phyloP scores from a whole-genome alignment of 768 basidiomycete genomes.

The Rhizopogon vulgaris region DNA sequence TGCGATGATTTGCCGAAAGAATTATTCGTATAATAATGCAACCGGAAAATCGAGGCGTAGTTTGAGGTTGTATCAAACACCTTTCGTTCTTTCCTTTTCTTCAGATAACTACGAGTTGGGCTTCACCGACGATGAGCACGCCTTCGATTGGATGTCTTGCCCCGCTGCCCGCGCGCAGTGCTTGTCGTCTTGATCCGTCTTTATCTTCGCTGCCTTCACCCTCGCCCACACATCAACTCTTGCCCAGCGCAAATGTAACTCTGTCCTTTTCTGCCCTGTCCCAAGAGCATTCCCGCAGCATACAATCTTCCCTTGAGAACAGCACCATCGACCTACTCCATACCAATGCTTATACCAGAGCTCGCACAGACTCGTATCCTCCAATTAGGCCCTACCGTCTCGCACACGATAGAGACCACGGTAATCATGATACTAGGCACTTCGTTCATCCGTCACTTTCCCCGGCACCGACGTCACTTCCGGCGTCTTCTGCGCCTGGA shows the following conservation, averaged over 20 bases:
- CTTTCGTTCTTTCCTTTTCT: neutral
- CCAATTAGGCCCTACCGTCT: neutral
- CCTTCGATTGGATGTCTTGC: neutral
- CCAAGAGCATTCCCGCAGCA: neutral
- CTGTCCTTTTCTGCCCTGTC: neutral
- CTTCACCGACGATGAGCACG: neutral
- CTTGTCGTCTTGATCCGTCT: neutral
- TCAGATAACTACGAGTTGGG: neutral
- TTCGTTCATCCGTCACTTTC: neutral
- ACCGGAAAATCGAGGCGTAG: neutral
- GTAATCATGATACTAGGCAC: too few relatives aligned
- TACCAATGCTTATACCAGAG: neutral
- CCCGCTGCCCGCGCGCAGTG: neutral
- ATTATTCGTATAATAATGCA: too few relatives aligned
- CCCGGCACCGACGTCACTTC: neutral
- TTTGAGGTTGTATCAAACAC: neutral
- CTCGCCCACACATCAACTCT: neutral
- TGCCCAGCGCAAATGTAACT: neutral
- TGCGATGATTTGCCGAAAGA: too few relatives aligned
- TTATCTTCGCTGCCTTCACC: neutral
- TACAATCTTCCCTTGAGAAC: neutral
- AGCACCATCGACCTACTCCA: neutral
- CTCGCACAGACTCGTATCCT: neutral
- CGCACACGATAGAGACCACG: neutral
- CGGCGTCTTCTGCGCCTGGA: neutral